These are phyloP conservation scores for Polychaeton citri DNA, from an alignment of 2,329 filamentous ascomycete species.

Conservation along the genomic window DNA sequence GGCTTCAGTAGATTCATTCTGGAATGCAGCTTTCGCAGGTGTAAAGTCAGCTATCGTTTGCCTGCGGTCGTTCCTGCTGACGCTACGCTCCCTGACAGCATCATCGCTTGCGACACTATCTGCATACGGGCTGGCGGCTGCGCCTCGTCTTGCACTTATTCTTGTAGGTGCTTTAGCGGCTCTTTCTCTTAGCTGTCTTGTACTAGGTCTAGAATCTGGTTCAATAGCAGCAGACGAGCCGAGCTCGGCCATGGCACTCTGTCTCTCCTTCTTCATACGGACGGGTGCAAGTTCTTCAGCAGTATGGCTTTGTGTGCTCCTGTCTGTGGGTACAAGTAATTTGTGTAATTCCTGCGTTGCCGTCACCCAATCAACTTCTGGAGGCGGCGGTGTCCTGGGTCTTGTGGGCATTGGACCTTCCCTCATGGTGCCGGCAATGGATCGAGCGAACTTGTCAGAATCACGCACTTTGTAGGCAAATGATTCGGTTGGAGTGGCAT, in stretches of 20 bases:
- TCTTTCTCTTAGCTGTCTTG: constrained; percentile 1
- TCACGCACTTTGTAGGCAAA: constrained; percentile 70
- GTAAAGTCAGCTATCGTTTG: constrained; percentile 28
- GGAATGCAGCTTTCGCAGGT: constrained; percentile 16
- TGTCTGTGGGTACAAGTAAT: constrained; percentile 61
- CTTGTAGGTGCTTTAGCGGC: constrained; percentile 3
- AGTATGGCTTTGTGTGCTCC: constrained; percentile 62
- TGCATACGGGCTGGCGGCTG: constrained; percentile 4
- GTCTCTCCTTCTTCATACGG: constrained; percentile 49
- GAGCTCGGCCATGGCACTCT: constrained; percentile 34
- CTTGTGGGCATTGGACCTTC: constrained; percentile 19
- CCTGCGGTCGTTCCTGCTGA: constrained; percentile 8
- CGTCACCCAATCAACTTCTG: constrained; percentile 72
- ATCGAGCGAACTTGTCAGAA: constrained; percentile 51
- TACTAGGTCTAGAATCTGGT: constrained; percentile 7
- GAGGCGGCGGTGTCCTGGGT: constrained; percentile 53
- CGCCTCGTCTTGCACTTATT: constrained; percentile 1
- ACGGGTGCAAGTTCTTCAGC: constrained; percentile 58
- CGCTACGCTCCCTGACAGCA: constrained; percentile 7
- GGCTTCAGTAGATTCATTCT: constrained; percentile 13
- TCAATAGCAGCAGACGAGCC: constrained; percentile 32
- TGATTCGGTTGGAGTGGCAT: constrained; percentile 76
- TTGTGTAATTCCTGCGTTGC: constrained; percentile 76
- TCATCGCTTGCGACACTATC: constrained; percentile 15
- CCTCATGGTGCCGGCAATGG: constrained; percentile 41